Conservation (phyloP, 345 rosid genomes). For the Camelina hispida region DNA sequence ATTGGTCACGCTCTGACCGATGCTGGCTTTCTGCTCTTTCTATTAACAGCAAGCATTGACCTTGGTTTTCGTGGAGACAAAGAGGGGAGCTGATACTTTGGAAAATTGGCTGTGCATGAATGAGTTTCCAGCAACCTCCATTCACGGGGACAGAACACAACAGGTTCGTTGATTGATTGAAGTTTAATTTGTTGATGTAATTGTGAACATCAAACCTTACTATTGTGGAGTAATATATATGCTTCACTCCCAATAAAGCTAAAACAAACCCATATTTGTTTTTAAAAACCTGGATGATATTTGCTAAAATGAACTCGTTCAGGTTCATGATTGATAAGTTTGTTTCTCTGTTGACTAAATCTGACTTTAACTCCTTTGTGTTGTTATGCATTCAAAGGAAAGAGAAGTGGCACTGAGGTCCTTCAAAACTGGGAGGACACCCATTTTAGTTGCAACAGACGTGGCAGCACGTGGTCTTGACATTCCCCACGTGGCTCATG, state of each 20-base stretch:
- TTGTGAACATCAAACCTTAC: conserved; percentile 20
- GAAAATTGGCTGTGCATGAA: conserved; percentile 89
- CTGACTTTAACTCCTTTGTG: conserved; percentile 17
- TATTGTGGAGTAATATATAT: background rate
- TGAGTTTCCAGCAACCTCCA: conserved; percentile 93
- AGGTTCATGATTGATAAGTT: conserved; percentile 19
- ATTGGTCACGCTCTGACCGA: background rate
- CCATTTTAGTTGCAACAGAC: conserved; percentile 95
- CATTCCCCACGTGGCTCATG: conserved; percentile 94
- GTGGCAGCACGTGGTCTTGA: conserved; percentile 91
- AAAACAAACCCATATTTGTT: background rate
- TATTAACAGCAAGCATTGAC: conserved; percentile 86
- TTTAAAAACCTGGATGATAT: conserved; percentile 2
- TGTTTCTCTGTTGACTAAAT: conserved; percentile 25
- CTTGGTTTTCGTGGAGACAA: conserved; percentile 97
- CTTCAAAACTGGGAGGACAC: conserved; percentile 90
- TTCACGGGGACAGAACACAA: conserved; percentile 97
- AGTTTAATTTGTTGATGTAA: conserved; percentile 16
- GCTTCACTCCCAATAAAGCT: background rate
- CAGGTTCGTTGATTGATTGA: conserved; percentile 53
- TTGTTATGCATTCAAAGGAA: conserved; percentile 63
- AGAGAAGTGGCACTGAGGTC: conserved; percentile 90
- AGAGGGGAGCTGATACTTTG: conserved; percentile 91
- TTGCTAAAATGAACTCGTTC: conserved; percentile 20
- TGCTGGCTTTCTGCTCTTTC: conserved; percentile 15